phyloP scores from a whole-genome alignment of 2,329 filamentous ascomycete genomes.

The Nemania diffusa region DNA sequence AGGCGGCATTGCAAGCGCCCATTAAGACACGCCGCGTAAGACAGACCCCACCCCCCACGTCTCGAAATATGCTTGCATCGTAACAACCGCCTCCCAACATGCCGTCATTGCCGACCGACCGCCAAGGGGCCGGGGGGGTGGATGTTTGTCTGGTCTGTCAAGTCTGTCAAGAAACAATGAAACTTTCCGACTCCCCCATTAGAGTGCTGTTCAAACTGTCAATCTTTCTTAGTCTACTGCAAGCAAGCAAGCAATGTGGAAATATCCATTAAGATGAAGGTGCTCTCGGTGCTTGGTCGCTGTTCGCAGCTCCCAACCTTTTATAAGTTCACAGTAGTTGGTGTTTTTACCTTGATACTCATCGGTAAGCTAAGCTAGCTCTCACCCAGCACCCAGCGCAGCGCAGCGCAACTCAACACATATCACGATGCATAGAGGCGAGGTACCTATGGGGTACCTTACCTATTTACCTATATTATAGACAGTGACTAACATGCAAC shows the following conservation, averaged over 20 bases:
- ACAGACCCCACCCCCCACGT: background rate
- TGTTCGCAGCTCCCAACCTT: slow-evolving; percentile 42
- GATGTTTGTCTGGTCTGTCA: background rate
- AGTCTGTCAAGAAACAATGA: slow-evolving; percentile 5
- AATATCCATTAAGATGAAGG: slow-evolving; percentile 30
- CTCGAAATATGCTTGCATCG: background rate
- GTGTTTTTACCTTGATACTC: slow-evolving; percentile 39
- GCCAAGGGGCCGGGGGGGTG: slow-evolving; percentile 16
- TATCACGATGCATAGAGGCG: background rate
- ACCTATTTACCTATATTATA: too few relatives aligned
- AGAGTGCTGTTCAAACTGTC: background rate
- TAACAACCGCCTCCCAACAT: slow-evolving; percentile 10
- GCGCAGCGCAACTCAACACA: background rate
- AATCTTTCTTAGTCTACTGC: slow-evolving; percentile 2
- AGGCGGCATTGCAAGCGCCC: background rate
- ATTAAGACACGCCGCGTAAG: slow-evolving; percentile 4
- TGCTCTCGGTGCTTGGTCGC: slow-evolving; percentile 38
- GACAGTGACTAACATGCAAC: slow-evolving; percentile 9
- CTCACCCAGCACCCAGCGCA: background rate
- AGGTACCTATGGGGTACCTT: background rate
- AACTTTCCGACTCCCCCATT: slow-evolving; percentile 9
- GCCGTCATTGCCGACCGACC: slow-evolving; percentile 32
- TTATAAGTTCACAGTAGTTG: slow-evolving; percentile 41
- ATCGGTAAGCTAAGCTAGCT: slow-evolving; percentile 35
- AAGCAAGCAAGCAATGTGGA: slow-evolving; percentile 33